Percentiles rank a stretch among this genome's conserved stretches.
These are phyloP conservation scores for Rhodotorula babjevae DNA, from an alignment of 768 basidiomycete genomes.

Conservation along the genomic window DNA sequence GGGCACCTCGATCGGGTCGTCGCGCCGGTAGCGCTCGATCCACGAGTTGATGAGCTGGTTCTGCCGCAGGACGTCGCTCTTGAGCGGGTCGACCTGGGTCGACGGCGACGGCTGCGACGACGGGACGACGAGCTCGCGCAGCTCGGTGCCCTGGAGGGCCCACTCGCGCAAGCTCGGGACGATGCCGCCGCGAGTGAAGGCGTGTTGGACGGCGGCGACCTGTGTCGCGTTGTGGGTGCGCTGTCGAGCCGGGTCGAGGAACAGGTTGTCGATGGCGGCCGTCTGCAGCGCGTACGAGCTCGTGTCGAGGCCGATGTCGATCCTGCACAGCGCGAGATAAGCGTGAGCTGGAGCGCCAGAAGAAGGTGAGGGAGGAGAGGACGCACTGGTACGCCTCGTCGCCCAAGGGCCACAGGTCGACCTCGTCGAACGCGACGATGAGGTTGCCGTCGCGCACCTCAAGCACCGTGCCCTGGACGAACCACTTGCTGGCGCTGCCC, in stretches of 20 bases:
- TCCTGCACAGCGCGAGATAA: conserved; percentile 35
- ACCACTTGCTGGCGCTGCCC: conserved; percentile 1
- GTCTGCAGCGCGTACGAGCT: conserved; percentile 67
- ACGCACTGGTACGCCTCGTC: conserved; percentile 53
- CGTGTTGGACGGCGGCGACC: background rate
- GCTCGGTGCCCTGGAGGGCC: conserved; percentile 64
- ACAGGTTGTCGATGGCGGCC: conserved; percentile 58
- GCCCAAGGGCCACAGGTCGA: conserved; percentile 48
- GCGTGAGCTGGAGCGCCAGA: background rate
- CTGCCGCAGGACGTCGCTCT: conserved; percentile 58
- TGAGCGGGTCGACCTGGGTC: conserved; percentile 46
- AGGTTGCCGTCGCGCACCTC: conserved; percentile 55
- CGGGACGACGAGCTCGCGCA: conserved; percentile 64
- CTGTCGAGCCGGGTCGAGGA: conserved; percentile 53
- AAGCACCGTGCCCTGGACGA: conserved; percentile 57
- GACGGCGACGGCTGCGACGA: background rate
- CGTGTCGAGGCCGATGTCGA: conserved; percentile 68
- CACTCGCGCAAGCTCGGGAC: conserved; percentile 50
- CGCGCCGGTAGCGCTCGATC: conserved; percentile 63
- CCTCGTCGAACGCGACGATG: conserved; percentile 58
- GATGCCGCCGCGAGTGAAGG: conserved; percentile 20
- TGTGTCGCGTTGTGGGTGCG: conserved; percentile 26
- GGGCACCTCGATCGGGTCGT: conserved; percentile 61
- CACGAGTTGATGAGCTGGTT: conserved; percentile 77
- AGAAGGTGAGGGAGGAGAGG: background rate